Base-by-base conservation (phyloP, 1,139 yeast species). In the Hyphopichia khmerensis region DNA sequence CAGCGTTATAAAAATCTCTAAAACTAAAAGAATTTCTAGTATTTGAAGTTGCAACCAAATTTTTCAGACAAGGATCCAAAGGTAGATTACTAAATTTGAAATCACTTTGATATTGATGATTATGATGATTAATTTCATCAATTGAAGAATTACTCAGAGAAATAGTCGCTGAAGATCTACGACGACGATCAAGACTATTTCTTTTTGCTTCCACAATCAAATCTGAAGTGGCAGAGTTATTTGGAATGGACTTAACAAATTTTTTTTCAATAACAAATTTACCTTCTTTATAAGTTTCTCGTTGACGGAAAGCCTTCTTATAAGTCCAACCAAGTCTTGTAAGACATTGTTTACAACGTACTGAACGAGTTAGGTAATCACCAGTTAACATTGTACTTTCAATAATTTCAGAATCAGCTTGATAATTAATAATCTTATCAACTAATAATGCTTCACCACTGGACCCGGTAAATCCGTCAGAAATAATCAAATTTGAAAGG, bases 241-340 rank as follows among this genome's bases (percentile, higher is more conserved):
- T 63, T 37, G 60, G 60, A 35, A 59, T 60, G 29, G 53, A 45
- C 41, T 52, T 51, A 23, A 60, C 5, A 27, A 39, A 39, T 35
- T 34, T 33, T 41, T 64, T 67, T 64, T 87, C 96, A 57, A 88
- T 80, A 38, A 87, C 91, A 59, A 68, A 87, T 58, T 84, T 83
- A 39, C 90, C 89, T 57, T 83, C 93, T 59, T 89, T 88, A 60
- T 88, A 88, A 46, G 71, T 67, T 61, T 88, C 89, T 23, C 68
- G 57, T 40, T 65, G 63, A 36, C 70, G 67, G 47, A 69, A 79
- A 11, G 93, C 77, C 53, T 75, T 77, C 47, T 84, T 71, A 60
- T 89, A 89, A 50, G 75, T 78, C 96, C 96, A 88, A 9, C 96
- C 96, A 30, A 88, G 64, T 38, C 71, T 70, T 4, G 64, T 57